Evolutionary conservation across 2,329 filamentous ascomycete species (phyloP), one percentile per base, ranked within the genome.

Genomic region (Pseudonectria buxi): DNA sequence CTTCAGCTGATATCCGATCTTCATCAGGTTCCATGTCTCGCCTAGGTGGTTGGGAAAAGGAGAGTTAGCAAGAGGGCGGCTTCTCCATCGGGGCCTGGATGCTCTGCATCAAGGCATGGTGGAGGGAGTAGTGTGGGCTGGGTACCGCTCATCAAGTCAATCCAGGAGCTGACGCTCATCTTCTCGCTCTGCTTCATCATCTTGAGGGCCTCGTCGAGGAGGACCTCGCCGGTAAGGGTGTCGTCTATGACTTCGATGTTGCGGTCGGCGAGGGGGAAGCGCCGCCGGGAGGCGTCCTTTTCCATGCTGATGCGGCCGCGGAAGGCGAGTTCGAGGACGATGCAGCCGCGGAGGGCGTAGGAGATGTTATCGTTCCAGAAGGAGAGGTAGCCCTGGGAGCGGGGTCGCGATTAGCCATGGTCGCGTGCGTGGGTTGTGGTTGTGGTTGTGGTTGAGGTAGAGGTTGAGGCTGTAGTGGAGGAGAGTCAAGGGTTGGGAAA

Each of bases 341-440:
- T 98, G 67, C 92, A 98, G 58, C 92, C 92, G 61, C 92, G 82
- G 44, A 98, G 75, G 47, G 92, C 92, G 63, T 98, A 98, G 41
- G 89, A 95, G 57, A 98, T 98, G 68, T 98, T 98, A 67, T 98
- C 92, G 67, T 98, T 98, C 92, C 92, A 98, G 67, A 98, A 98
- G 22, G 90, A 96, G 45, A 98, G 80, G 60, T 98, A 96, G 48
- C 92, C 92, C 88, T 95, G 58, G 35, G 27, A 16, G n/a, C 10
- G 32, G 10, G 26, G 39, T 24, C 22, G 31, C 13, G 26, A 32
- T 46, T 32, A 41, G 43, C 30, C 28, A 14, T 28, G 29, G 27
- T 27, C 26, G n/a, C 30, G 27, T 26, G 26, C 34, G 30, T 28
- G 33, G 13, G 24, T 41, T 13, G 11, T 28, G 26, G 41, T 18